A percentile compares a stretch with the other conserved stretches of the same genome.
These are phyloP conservation scores for Trichoderma lentiforme DNA, from an alignment of 2,329 filamentous ascomycete genomes.

Conservation along the genomic window DNA sequence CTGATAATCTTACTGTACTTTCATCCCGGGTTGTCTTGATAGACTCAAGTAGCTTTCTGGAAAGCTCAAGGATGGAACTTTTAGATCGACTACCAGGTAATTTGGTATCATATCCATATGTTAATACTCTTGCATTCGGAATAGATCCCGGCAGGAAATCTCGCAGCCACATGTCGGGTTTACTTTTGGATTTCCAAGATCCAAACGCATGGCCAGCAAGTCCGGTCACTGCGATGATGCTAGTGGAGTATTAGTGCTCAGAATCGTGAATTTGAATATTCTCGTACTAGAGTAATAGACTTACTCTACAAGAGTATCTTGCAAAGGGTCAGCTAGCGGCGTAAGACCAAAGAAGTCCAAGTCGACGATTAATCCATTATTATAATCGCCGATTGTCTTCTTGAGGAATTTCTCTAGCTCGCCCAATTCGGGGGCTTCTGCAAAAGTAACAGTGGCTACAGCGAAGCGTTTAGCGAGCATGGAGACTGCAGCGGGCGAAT, in stretches of 20 bases:
- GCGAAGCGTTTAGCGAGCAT: not conserved
- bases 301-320: not conserved
- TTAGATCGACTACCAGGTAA: constrained; percentile 24
- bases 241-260: not conserved
- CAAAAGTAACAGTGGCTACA: not conserved
- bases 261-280: too few species aligned
- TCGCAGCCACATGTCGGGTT: constrained; percentile 29
- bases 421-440: not conserved
- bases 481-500: not conserved
- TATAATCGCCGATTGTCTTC: not conserved
- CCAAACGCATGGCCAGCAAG: constrained; percentile 30
- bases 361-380: not conserved
- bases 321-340: not conserved
- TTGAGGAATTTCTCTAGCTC: not conserved
- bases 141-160: constrained; percentile 28
- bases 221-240: constrained; percentile 30
- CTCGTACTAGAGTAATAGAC: too few species aligned
- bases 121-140: constrained; percentile 24
- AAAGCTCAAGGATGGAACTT: constrained; percentile 18
- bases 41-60: not conserved
- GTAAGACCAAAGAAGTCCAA: not conserved
- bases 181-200: constrained; percentile 28
- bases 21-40: constrained; percentile 3
- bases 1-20: not conserved
- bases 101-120: constrained; percentile 32